Evolutionary conservation across 1,139 yeast species (phyloP), one percentile per base, ranked within the genome.

Genomic region (Taiozyma sp.): DNA sequence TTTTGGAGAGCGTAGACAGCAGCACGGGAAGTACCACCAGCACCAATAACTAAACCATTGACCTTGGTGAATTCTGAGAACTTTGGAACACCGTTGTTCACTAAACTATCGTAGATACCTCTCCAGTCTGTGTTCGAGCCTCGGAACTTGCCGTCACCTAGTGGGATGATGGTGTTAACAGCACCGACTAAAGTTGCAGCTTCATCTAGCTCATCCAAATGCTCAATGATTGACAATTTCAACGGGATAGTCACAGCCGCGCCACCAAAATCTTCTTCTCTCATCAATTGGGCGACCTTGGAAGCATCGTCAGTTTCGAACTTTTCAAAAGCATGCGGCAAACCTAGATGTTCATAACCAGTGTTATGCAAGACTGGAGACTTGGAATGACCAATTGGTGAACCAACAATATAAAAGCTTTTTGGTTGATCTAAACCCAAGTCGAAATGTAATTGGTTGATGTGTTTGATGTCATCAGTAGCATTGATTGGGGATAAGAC

Each of bases 101-200:
- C 65, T 61, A 90, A 82, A 1, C 96, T 81, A 57, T 85, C 79
- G 46, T 75, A 76, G 59, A 95, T 87, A 24, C 99, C 99, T 51
- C 84, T 72, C 96, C 97, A 93, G 69, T 95, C 99, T 45, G 99
- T 95, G 71, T 95, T 95, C 62, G 89, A 95, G 55, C 98, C 99
- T 51, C 72, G 69, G 50, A 85, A 78, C 56, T 76, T 74, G 13
- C 83, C 84, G 44, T 77, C 65, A 3, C 76, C 80, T 30, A 70
- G 65, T 32, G 87, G 87, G 43, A 79, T 75, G 48, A 93, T 79
- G 0, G 99, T 95, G 71, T 95, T 95, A 51, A 95, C 92, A 23
- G 99, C 98, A 45, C 99, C 98, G 61, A 93, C 88, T 14, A 70
- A 64, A 58, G 77, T 70, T 28, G 96, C 99, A 19, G 95, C 81